Conservation (phyloP, 192 early-diverging fungal genomes). For the Umbelopsis sp. region DNA sequence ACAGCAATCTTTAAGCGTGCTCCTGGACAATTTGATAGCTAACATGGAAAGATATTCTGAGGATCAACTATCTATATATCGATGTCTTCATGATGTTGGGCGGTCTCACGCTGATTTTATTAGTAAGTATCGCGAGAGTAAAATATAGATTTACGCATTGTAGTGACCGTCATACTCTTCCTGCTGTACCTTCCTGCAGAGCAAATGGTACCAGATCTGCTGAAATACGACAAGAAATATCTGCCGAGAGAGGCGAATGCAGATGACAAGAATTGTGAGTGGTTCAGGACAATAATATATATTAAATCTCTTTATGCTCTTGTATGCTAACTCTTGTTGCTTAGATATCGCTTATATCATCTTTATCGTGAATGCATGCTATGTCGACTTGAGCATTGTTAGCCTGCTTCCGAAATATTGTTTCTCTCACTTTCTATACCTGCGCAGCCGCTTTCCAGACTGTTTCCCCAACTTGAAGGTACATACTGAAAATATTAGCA, state of each 20-base stretch:
- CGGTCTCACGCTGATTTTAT: slow-evolving; percentile 56
- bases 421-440: slow-evolving; percentile 74
- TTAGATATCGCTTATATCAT: slow-evolving; percentile 77
- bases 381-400: slow-evolving; percentile 50
- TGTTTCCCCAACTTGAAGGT: slow-evolving; percentile 66
- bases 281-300: background rate
- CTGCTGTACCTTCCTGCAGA: slow-evolving; percentile 3
- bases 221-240: slow-evolving; percentile 67
- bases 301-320: slow-evolving; percentile 1
- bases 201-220: slow-evolving; percentile 53
- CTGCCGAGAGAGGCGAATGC: slow-evolving; percentile 71
- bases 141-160: background rate
- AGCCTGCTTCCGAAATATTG: slow-evolving; percentile 70
- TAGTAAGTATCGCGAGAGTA: slow-evolving; percentile 26
- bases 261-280: slow-evolving; percentile 64
- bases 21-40: slow-evolving; percentile 59
- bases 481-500: background rate
- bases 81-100: slow-evolving; percentile 67
- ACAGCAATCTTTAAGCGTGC: slow-evolving; percentile 44
- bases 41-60: slow-evolving; percentile 69
- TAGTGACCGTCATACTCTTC: background rate
- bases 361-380: slow-evolving; percentile 76
- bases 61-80: slow-evolving; percentile 71
- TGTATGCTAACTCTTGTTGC: background rate
- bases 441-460: slow-evolving; percentile 68